These are phyloP conservation scores for Fusarium oligoseptatum DNA, from an alignment of 2,329 filamentous ascomycete species.

Conservation along the genomic window DNA sequence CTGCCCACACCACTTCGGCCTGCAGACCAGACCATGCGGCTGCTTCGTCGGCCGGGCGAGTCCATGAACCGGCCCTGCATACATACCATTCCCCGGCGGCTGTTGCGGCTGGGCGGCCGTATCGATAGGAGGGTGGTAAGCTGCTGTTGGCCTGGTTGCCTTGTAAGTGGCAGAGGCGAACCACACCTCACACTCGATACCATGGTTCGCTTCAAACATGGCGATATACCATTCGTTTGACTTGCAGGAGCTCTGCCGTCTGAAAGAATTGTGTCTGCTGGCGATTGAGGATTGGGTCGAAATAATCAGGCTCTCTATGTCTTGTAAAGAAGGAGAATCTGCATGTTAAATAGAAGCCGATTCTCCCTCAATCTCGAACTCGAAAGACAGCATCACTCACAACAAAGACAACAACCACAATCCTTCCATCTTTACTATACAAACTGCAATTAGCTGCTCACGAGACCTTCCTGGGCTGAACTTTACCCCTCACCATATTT, in stretches of 20 bases:
- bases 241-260: slow-evolving; percentile 10
- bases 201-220: slow-evolving; percentile 12
- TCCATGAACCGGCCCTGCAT: background rate
- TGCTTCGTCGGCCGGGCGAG: background rate
- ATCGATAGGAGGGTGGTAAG: background rate
- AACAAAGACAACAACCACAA: background rate
- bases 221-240: slow-evolving; percentile 11
- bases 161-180: slow-evolving; percentile 25
- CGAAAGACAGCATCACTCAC: slow-evolving; percentile 7
- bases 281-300: background rate
- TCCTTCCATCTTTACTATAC: background rate
- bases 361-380: slow-evolving; percentile 5
- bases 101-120: slow-evolving; percentile 6
- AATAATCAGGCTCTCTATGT: slow-evolving; percentile 4
- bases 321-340: background rate
- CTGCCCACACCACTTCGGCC: background rate
- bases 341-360: slow-evolving; percentile 32
- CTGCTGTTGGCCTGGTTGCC: slow-evolving; percentile 1
- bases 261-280: background rate
- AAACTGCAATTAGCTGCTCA: slow-evolving; percentile 12
- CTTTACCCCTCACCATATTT: slow-evolving; percentile 12
- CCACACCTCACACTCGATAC: slow-evolving; percentile 5
- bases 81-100: background rate
- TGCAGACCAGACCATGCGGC: background rate
- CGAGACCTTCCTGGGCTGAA: slow-evolving; percentile 15